Percentiles rank a stretch among this genome's conserved stretches.
Conservation (phyloP, 495 filamentous ascomycete genomes). For the Staphylotrichum tortipilum region DNA sequence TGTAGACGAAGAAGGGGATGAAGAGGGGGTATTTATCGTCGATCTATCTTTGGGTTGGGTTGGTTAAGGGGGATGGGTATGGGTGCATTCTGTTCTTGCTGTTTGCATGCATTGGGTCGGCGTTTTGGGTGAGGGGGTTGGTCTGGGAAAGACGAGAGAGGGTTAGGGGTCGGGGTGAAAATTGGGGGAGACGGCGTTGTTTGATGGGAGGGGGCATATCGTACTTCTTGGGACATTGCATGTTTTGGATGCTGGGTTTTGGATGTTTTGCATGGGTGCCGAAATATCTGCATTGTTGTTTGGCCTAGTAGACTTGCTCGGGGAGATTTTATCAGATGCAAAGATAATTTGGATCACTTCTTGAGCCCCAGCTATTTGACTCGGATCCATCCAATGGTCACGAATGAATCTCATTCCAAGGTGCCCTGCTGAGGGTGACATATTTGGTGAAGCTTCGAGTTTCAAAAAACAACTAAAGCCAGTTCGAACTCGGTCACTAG, state of each 20-base stretch:
- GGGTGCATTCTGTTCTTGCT: neutral
- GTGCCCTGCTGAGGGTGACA: too few species aligned
- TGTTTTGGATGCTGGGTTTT: neutral
- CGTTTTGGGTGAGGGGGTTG: neutral
- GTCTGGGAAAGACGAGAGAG: neutral
- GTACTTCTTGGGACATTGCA: neutral
- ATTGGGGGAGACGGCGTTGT: neutral
- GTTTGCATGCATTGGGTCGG: slow-evolving; percentile 2
- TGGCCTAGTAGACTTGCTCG: too few species aligned
- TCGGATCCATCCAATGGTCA: too few species aligned
- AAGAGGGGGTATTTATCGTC: neutral
- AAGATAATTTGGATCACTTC: too few species aligned
- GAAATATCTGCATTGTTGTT: too few species aligned
- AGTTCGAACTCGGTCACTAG: too few species aligned
- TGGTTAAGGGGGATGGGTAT: neutral
- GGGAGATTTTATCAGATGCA: too few species aligned
- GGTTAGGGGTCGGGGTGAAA: neutral
- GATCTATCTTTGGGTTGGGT: neutral
- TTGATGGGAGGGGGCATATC: neutral
- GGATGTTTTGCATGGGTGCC: neutral
- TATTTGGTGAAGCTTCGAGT: too few species aligned
- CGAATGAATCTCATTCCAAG: too few species aligned
- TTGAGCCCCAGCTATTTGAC: too few species aligned
- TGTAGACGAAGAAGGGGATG: neutral
- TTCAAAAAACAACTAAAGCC: too few species aligned